Evolutionary conservation across 805 yeast species (phyloP), one percentile per base, ranked within the genome.

Genomic region (Vanderwaltozyma yarrowii): DNA sequence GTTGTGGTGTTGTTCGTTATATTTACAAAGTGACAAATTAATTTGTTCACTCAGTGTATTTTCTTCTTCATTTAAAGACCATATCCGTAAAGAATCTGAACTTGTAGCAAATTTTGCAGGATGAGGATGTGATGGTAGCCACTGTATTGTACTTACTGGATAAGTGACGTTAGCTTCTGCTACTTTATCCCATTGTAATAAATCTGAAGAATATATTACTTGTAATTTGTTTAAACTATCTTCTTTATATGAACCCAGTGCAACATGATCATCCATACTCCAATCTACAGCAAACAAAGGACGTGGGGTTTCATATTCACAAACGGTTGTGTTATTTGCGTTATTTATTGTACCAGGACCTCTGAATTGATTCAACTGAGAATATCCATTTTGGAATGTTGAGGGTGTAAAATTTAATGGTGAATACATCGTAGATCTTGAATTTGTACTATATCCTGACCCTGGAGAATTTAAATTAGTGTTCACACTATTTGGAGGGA

Each of bases 161-260:
- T 54, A 59, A 9, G 52, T 51, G n/a, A 54, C 49, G 23, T 51
- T 46, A 25, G 45, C 43, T 33, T 58, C 60, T 8, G 55, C 48
- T 3, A 56, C 46, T 18, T 45, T 49, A 14, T 85, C 96, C 97
- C 92, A 65, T 78, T 95, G 51, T 80, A 83, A 11, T 82, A 78
- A 5, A 73, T 69, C 41, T 0, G 52, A 32, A 0, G 73, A 71
- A 33, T 62, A 59, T 9, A 72, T 45, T 1, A 80, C 58, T 51
- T 76, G 78, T 19, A 87, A 56, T 46, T 74, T 73, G 60, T 88
- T 88, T 30, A 69, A 64, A 20, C 76, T 65, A 36, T 85, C 94
- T 56, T 88, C 96, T 41, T 82, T 73, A 54, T 77, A 85, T 0
- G 95, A 73, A 11, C 64, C 58, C 18, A 59, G 33, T 16, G 57